These are phyloP conservation scores for Tricholomella constricta DNA, from an alignment of 768 basidiomycete genomes.

Conservation along the genomic window DNA sequence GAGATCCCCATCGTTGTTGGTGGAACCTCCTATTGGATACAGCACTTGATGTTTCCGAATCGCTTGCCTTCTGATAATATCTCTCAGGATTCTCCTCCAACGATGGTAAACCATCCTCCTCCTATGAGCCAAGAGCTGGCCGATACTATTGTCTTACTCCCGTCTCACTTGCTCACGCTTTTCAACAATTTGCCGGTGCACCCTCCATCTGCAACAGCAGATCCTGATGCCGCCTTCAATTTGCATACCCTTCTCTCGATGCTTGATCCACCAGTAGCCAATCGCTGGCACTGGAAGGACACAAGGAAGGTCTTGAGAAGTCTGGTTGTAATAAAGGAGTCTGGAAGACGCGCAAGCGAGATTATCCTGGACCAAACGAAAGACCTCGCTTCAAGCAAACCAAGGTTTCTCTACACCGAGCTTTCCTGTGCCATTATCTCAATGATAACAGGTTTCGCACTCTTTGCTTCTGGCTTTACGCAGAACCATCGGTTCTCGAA, in stretches of 20 bases:
- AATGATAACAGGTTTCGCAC: constrained; percentile 66
- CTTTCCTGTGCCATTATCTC: constrained; percentile 2
- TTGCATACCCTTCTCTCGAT: constrained; percentile 65
- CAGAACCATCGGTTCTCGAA: constrained; percentile 62
- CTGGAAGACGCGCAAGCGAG: constrained; percentile 64
- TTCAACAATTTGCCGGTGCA: constrained; percentile 61
- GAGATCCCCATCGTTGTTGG: constrained; percentile 90
- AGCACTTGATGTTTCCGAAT: constrained; percentile 90
- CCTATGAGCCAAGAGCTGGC: constrained; percentile 33
- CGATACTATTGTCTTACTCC: constrained; percentile 44
- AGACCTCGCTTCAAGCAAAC: constrained; percentile 31
- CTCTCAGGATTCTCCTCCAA: not conserved
- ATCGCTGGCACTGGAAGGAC: constrained; percentile 96
- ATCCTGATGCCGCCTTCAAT: constrained; percentile 59
- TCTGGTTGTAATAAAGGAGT: constrained; percentile 75
- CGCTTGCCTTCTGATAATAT: constrained; percentile 47
- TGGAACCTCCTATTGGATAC: constrained; percentile 97
- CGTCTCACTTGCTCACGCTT: constrained; percentile 47
- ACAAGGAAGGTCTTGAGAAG: constrained; percentile 86
- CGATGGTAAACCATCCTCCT: constrained; percentile 20
- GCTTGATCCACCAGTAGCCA: constrained; percentile 74
- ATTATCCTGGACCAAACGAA: constrained; percentile 65
- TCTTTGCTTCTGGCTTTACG: constrained; percentile 90
- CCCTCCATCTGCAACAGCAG: constrained; percentile 54
- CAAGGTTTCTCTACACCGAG: constrained; percentile 47